Evolutionary conservation across 768 basidiomycete species (phyloP).

Genomic region (Lactifluus pinguis): DNA sequence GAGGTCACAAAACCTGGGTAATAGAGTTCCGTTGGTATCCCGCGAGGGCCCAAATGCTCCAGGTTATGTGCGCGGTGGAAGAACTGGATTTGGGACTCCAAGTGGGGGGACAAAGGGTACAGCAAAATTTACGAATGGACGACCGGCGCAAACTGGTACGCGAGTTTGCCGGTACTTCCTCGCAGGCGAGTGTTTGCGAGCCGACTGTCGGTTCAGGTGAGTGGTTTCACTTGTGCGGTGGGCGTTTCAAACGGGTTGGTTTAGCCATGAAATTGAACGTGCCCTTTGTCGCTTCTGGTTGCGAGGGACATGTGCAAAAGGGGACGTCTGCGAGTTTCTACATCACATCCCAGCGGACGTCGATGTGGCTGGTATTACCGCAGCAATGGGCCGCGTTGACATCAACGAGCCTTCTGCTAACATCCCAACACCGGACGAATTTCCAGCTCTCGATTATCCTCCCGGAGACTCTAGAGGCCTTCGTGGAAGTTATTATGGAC

Average conservation of each 20-base stretch:
- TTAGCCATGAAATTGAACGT: constrained; percentile 88
- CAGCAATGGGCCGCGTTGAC: constrained; percentile 58
- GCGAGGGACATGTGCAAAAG: constrained; percentile 93
- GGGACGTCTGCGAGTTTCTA: constrained; percentile 92
- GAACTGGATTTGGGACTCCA: constrained; percentile 28
- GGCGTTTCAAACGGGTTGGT: constrained; percentile 10
- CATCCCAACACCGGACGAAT: constrained; percentile 50
- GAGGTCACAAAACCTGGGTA: constrained; percentile 54
- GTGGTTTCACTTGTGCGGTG: constrained; percentile 20
- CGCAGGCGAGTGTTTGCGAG: constrained; percentile 89
- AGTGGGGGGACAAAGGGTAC: constrained; percentile 23
- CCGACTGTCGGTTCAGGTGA: constrained; percentile 97
- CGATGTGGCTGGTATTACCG: constrained; percentile 62
- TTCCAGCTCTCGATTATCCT: constrained; percentile 48
- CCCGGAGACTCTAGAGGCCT: constrained; percentile 33
- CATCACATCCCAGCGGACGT: constrained; percentile 85
- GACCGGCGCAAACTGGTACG: constrained; percentile 52
- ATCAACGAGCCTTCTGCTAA: constrained; percentile 34
- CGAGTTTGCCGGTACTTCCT: constrained; percentile 95
- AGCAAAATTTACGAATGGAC: constrained; percentile 42
- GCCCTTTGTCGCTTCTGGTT: constrained; percentile 97
- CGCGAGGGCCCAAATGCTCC: constrained; percentile 35
- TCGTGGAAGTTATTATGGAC: constrained; percentile 33
- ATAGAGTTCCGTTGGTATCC: constrained; percentile 57
- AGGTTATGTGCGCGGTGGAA: constrained; percentile 33